Conservation (phyloP, 1,284 basidiomycete genomes). For the Fomitopsis schrenkii region DNA sequence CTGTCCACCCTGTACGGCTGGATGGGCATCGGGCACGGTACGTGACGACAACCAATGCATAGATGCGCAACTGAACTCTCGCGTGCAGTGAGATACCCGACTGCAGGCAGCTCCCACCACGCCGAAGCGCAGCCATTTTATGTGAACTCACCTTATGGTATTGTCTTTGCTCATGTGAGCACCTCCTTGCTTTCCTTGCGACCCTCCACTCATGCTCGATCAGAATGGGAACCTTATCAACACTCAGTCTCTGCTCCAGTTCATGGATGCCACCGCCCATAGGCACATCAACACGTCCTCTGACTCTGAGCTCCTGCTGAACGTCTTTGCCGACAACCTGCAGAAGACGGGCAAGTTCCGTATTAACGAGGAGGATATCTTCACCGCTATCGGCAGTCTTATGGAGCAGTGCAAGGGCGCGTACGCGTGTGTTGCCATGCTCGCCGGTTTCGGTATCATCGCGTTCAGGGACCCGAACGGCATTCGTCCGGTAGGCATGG, state of each 20-base stretch:
- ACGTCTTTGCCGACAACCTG: conserved; percentile 96
- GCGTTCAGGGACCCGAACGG: conserved; percentile 99
- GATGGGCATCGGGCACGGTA: conserved; percentile 99
- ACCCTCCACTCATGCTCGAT: conserved; percentile 9
- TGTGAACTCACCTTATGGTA: conserved; percentile 98
- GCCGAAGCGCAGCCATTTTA: conserved; percentile 99
- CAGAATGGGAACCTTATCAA: conserved; percentile 99
- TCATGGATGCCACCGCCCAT: conserved; percentile 96
- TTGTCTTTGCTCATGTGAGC: conserved; percentile 94
- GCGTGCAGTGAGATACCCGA: conserved; percentile 86
- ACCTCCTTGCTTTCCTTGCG: neutral
- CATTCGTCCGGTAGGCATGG: conserved; percentile 90
- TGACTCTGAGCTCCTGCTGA: conserved; percentile 95
- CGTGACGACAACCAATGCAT: conserved; percentile 18
- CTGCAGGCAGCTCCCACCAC: conserved; percentile 94
- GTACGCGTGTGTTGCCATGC: conserved; percentile 97
- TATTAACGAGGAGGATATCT: conserved; percentile 99
- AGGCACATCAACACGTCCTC: conserved; percentile 99
- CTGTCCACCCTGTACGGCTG: conserved; percentile 81
- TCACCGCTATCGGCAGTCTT: conserved; percentile 87
- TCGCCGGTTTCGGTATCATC: conserved; percentile 98
- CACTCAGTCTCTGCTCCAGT: conserved; percentile 80
- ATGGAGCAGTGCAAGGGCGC: conserved; percentile 90
- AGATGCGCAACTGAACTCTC: conserved; percentile 1
- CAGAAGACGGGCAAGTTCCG: conserved; percentile 99